Conservation (phyloP, 768 basidiomycete genomes). For the Pisolithus microcarpus region DNA sequence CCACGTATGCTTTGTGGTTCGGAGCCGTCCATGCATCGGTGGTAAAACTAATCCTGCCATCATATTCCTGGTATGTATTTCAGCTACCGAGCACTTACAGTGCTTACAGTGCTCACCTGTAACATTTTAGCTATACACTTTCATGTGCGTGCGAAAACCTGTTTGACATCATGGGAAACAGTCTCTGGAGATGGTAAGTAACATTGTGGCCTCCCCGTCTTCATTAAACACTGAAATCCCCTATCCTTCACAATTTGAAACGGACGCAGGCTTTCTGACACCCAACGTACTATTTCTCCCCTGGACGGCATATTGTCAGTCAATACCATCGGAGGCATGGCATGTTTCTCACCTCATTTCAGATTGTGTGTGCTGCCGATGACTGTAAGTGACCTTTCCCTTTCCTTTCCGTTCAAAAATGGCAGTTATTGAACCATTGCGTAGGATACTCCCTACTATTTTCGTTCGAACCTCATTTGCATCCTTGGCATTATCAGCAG, state of each 20-base stretch:
- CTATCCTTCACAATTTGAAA: conserved; percentile 30
- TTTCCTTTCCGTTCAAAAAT: too few species aligned
- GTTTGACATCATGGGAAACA: conserved; percentile 25
- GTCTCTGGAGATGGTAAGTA: conserved; percentile 29
- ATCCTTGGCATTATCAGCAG: too few species aligned
- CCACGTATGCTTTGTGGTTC: conserved; percentile 18
- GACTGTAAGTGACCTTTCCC: too few species aligned
- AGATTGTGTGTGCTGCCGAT: too few species aligned
- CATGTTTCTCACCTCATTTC: too few species aligned
- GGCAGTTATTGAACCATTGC: not conserved
- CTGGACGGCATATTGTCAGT: conserved; percentile 5
- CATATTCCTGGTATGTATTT: conserved; percentile 16
- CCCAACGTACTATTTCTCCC: conserved; percentile 30
- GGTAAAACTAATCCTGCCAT: conserved; percentile 23
- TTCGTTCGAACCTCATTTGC: not conserved
- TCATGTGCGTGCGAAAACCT: conserved; percentile 17
- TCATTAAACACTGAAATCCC: conserved; percentile 21
- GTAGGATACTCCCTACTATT: not conserved
- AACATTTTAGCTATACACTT: conserved; percentile 23
- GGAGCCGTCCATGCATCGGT: conserved; percentile 24
- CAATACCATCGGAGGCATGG: too few species aligned
- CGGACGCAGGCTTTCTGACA: conserved; percentile 25
- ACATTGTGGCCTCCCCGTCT: conserved; percentile 9
- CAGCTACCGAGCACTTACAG: too few species aligned
- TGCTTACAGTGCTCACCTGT: conserved; percentile 9